These are phyloP conservation scores for Penicillium glabrum DNA, from an alignment of 2,329 filamentous ascomycete genomes.

Conservation along the genomic window DNA sequence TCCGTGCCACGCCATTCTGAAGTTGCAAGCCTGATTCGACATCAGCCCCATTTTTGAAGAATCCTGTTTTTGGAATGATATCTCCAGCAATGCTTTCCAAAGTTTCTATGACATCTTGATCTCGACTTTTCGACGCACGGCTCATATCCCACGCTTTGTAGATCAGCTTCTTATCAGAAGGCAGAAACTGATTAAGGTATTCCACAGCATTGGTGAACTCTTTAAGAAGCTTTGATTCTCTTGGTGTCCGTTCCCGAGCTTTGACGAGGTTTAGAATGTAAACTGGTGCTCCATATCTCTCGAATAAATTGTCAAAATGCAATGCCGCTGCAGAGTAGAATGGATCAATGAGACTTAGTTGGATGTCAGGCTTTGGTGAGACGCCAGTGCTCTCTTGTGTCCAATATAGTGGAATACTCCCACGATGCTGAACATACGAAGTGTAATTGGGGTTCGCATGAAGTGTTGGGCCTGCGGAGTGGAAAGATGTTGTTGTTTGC, in stretches of 20 bases:
- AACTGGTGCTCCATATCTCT: slow-evolving; percentile 87
- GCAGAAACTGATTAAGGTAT: slow-evolving; percentile 93
- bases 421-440: slow-evolving; percentile 93
- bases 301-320: slow-evolving; percentile 93
- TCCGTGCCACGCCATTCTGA: slow-evolving; percentile 90
- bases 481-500: slow-evolving; percentile 90
- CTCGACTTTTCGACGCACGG: slow-evolving; percentile 84
- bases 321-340: slow-evolving; percentile 91
- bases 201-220: slow-evolving; percentile 85
- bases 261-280: slow-evolving; percentile 94
- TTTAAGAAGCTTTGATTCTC: slow-evolving; percentile 85
- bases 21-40: slow-evolving; percentile 64
- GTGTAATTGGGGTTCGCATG: slow-evolving; percentile 91
- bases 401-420: slow-evolving; percentile 96
- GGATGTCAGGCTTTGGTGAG: slow-evolving; percentile 92
- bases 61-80: slow-evolving; percentile 80
- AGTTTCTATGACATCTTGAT: slow-evolving; percentile 91
- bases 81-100: slow-evolving; percentile 87
- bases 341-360: slow-evolving; percentile 91
- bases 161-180: slow-evolving; percentile 77
- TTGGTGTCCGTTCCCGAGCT: slow-evolving; percentile 77
- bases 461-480: slow-evolving; percentile 79
- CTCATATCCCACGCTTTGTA: slow-evolving; percentile 99
- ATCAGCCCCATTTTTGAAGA: slow-evolving; percentile 89
- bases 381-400: slow-evolving; percentile 95